Evolutionary conservation across 768 basidiomycete species (phyloP).

Genomic region (Exsudoporus frostii): DNA sequence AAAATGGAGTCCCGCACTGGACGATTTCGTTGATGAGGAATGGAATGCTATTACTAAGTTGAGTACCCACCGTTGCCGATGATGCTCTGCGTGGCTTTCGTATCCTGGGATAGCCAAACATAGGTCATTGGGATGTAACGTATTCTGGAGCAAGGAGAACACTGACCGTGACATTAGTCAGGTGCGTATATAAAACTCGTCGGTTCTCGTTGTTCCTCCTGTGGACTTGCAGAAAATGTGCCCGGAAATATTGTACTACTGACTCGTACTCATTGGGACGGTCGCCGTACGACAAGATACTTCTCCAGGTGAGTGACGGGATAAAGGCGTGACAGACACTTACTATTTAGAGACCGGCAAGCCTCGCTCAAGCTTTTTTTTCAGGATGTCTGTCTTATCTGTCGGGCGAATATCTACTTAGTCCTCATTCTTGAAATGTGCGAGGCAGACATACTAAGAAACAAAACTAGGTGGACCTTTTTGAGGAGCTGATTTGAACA

Average conservation of each 20-base stretch:
- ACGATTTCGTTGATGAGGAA: slow-evolving; percentile 9
- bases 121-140: background rate
- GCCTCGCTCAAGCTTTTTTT: slow-evolving; percentile 66
- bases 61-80: slow-evolving; percentile 68
- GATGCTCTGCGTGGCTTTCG: slow-evolving; percentile 78
- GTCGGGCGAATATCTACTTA: background rate
- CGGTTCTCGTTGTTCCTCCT: slow-evolving; percentile 75
- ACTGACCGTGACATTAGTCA: slow-evolving; percentile 76
- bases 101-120: slow-evolving; percentile 48
- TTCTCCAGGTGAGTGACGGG: slow-evolving; percentile 27
- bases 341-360: slow-evolving; percentile 78
- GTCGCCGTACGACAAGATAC: slow-evolving; percentile 79
- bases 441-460: slow-evolving; percentile 45
- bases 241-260: slow-evolving; percentile 82
- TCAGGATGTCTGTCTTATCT: slow-evolving; percentile 81
- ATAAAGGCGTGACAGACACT: slow-evolving; percentile 21
- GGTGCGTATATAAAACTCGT: slow-evolving; percentile 76
- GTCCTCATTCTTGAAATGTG: background rate
- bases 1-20: slow-evolving; percentile 73
- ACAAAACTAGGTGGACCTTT: slow-evolving; percentile 58
- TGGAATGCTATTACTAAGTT: background rate
- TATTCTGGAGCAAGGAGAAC: background rate
- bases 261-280: slow-evolving; percentile 79
- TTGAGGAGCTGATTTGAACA: slow-evolving; percentile 80
- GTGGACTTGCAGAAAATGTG: slow-evolving; percentile 81